These are phyloP conservation scores for Fusarium praegraminearum DNA, from an alignment of 2,329 filamentous ascomycete genomes.

Conservation along the genomic window DNA sequence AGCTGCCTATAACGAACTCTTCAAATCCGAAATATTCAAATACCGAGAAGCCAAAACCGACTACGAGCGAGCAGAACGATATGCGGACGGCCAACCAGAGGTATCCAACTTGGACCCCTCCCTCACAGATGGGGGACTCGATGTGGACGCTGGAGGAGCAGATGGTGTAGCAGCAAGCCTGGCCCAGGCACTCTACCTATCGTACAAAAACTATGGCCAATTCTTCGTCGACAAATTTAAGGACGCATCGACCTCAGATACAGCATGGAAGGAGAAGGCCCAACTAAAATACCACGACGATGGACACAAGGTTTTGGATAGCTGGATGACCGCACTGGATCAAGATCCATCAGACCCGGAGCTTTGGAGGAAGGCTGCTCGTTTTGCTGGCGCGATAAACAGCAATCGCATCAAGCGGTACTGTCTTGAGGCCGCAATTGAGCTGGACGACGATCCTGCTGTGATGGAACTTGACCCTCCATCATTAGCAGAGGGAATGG, in stretches of 20 bases:
- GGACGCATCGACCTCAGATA: slow-evolving; percentile 58
- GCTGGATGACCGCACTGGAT: slow-evolving; percentile 70
- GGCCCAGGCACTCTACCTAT: slow-evolving; percentile 89
- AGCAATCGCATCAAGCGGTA: slow-evolving; percentile 70
- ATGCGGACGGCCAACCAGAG: slow-evolving; percentile 62
- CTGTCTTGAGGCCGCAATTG: slow-evolving; percentile 74
- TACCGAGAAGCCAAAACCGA: slow-evolving; percentile 90
- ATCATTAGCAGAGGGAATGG: slow-evolving; percentile 72
- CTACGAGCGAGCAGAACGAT: slow-evolving; percentile 76
- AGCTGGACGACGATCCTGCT: slow-evolving; percentile 74
- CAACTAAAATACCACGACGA: slow-evolving; percentile 50
- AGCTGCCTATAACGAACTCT: slow-evolving; percentile 85
- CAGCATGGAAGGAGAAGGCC: slow-evolving; percentile 58
- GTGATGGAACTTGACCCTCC: slow-evolving; percentile 72
- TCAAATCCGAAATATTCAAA: slow-evolving; percentile 92
- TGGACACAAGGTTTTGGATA: slow-evolving; percentile 63
- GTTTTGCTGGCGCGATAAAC: slow-evolving; percentile 68
- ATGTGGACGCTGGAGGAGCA: slow-evolving; percentile 69
- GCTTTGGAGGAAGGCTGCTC: slow-evolving; percentile 70
- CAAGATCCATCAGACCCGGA: slow-evolving; percentile 76
- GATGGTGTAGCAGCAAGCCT: slow-evolving; percentile 84
- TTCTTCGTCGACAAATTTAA: slow-evolving; percentile 79
- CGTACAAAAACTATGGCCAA: slow-evolving; percentile 95
- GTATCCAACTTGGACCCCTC: slow-evolving; percentile 57
- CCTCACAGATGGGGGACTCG: slow-evolving; percentile 61